Base-by-base conservation (phyloP, 2,329 filamentous ascomycete species). In the Venturia asperata region DNA sequence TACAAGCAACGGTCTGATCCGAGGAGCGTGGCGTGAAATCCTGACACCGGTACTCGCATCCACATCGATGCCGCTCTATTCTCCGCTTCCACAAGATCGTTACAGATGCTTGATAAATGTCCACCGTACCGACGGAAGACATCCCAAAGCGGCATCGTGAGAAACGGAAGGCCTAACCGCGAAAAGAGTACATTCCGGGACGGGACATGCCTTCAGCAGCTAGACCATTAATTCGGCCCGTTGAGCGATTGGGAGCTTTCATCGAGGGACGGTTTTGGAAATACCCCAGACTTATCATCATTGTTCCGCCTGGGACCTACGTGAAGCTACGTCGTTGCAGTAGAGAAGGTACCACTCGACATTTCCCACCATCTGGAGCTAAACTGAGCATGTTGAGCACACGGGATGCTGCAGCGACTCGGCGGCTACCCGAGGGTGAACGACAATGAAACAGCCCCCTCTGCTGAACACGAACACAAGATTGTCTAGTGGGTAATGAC, bases 351-450 rank as follows among this genome's bases (percentile, higher is more conserved):
- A 37, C 7, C 30, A 56, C 52, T 37, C 52, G 27, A 37, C 7
- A 19, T n/a, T 34, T 5, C 52, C 52, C 52, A 58, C 52, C 30
- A 58, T 58, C 52, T 58, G 52, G 52, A 37, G 30, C 52, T 58
- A 37, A 21, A 37, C 9, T 37, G 30, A 58, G 19, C 5, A 58
- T 37, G 27, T 21, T 37, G 27, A 17, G 11, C 52, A 37, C 30
- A 30, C 11, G 52, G 17, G 52, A 5, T 24, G 37, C 52, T 0
- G 52, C 52, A 58, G 30, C 27, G 37, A 37, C 17, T 58, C 15
- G n/a, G 52, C 52, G 10, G 30, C 30, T 58, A 37, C 37, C 52
- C 52, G 52, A 39, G 27, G 52, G 27, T n/a, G 30, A 58, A 37
- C 11, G 49, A 56, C 49, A 37, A 34, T 56, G 49, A 56, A 56